phyloP scores from a whole-genome alignment of 257 asterid genomes.

The Fraxinus excelsior region DNA sequence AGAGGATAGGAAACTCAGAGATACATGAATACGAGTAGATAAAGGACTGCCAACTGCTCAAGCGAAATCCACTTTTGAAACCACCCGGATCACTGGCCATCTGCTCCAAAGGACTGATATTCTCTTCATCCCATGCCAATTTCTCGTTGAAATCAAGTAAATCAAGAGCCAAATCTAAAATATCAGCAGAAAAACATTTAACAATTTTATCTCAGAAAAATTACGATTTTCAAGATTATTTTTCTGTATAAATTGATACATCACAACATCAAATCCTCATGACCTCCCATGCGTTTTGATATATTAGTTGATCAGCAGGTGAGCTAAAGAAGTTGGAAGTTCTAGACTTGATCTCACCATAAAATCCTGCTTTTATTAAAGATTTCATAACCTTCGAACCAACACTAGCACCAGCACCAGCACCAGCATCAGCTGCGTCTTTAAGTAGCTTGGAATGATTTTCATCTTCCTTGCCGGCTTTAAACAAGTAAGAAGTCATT shows the following conservation, averaged over 20 bases:
- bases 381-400: conserved; percentile 19
- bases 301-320: not conserved
- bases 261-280: not conserved
- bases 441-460: not conserved
- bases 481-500: too few relatives aligned
- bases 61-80: not conserved
- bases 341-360: not conserved
- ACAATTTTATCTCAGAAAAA: too few relatives aligned
- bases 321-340: not conserved
- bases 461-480: conserved; percentile 8
- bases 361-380: conserved; percentile 24
- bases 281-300: not conserved
- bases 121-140: conserved; percentile 26
- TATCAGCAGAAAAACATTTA: not conserved
- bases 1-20: too few relatives aligned
- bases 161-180: conserved; percentile 24
- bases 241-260: not conserved
- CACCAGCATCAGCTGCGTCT: too few relatives aligned
- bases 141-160: conserved; percentile 18
- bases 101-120: conserved; percentile 21
- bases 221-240: too few relatives aligned
- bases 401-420: too few relatives aligned
- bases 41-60: not conserved
- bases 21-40: not conserved
- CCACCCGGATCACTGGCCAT: not conserved